phyloP scores from a whole-genome alignment of 345 rosid species.

The Barbarea vulgaris region DNA sequence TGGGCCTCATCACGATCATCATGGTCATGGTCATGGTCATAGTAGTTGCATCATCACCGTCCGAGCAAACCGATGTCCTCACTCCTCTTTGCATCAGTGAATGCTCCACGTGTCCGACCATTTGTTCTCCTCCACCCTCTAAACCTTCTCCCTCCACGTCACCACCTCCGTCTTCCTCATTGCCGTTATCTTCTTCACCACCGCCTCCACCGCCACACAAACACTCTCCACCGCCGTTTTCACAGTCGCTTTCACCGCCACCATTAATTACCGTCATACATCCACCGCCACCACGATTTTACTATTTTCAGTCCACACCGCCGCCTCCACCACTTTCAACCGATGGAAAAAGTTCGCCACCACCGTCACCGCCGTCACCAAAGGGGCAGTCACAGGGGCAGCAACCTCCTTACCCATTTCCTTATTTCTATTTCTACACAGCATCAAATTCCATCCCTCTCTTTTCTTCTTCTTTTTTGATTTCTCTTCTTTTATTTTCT shows the following conservation, averaged over 20 bases:
- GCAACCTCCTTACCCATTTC: slow-evolving; percentile 39
- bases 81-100: slow-evolving; percentile 45
- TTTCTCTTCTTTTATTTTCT: slow-evolving; percentile 21
- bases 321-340: slow-evolving; percentile 35
- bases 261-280: slow-evolving; percentile 35
- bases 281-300: slow-evolving; percentile 41
- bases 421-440: slow-evolving; percentile 40
- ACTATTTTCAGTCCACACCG: slow-evolving; percentile 40
- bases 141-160: slow-evolving; percentile 25
- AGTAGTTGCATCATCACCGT: slow-evolving; percentile 34
- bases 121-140: slow-evolving; percentile 41
- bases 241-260: not conserved
- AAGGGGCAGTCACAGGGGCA: slow-evolving; percentile 36
- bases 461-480: slow-evolving; percentile 19
- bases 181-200: slow-evolving; percentile 22
- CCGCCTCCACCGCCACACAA: slow-evolving; percentile 26
- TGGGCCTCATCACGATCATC: not conserved
- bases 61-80: slow-evolving; percentile 32
- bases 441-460: slow-evolving; percentile 27
- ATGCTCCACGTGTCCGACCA: slow-evolving; percentile 43
- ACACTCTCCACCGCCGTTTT: slow-evolving; percentile 14
- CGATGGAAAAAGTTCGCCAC: slow-evolving; percentile 29
- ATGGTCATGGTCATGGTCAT: slow-evolving; percentile 18
- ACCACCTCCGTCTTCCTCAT: slow-evolving; percentile 22
- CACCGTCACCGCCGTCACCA: slow-evolving; percentile 29